Percentiles rank a stretch among this genome's conserved stretches.
These are phyloP conservation scores for Acanthamoeba divionensis DNA, from an alignment of 208 protist species.

Conservation along the genomic window DNA sequence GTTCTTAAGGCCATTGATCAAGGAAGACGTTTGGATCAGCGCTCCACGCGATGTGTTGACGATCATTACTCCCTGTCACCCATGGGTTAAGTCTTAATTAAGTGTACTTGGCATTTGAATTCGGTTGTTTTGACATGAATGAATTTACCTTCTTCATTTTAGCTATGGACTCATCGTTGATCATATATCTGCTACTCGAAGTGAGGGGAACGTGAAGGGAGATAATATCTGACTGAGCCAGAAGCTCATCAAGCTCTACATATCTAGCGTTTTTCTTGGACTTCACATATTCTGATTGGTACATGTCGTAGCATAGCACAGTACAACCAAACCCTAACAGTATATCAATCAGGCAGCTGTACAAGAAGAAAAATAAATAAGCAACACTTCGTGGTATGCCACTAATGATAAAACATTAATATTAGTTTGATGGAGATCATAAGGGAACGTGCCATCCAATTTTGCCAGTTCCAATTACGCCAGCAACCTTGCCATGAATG, in stretches of 20 bases:
- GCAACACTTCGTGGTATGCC: neutral
- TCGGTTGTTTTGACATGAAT: too few relatives aligned
- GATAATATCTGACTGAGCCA: conserved; percentile 77
- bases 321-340: conserved; percentile 70
- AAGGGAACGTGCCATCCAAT: conserved; percentile 71
- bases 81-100: neutral
- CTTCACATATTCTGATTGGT: conserved; percentile 55
- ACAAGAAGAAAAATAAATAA: neutral
- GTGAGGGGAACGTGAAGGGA: conserved; percentile 78
- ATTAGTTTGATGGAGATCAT: too few relatives aligned
- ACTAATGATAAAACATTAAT: too few relatives aligned
- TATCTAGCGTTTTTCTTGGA: conserved; percentile 55
- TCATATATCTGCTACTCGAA: conserved; percentile 72
- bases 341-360: conserved; percentile 64
- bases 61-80: conserved; percentile 71
- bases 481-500: conserved; percentile 76
- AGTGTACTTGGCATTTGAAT: too few relatives aligned
- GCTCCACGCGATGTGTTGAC: conserved; percentile 80
- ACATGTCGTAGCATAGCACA: conserved; percentile 76
- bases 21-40: conserved; percentile 74
- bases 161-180: conserved; percentile 73
- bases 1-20: conserved; percentile 73
- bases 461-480: conserved; percentile 82
- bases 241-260: conserved; percentile 72
- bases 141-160: conserved; percentile 72